Base-by-base conservation (phyloP, 306 rosid species). In the Sophora flavescens region DNA sequence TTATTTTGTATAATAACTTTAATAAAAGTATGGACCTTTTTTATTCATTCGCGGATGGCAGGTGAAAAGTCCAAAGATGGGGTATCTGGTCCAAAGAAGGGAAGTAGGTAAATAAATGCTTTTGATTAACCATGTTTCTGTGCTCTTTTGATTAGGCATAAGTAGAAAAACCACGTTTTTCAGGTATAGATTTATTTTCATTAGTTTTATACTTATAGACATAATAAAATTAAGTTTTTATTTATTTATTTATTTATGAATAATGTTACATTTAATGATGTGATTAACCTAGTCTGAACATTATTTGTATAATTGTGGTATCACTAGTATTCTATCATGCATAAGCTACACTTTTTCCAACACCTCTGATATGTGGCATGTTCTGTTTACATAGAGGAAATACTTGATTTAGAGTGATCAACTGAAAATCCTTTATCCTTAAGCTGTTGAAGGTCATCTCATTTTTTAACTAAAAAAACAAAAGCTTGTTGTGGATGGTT, bases 41-140 rank as follows among this genome's bases (percentile, higher is more conserved):
- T 93, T 91, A 96, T 96, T 89, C 97, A 86, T 93, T 96, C 93
- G 68, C 96, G 97, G 99, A 96, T 96, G 97, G 86, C 99, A 96
- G 98, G 99, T 96, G 98, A 91, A 96, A 96, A 96, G 97, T 91
- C 97, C 93, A 96, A 96, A 96, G 99, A 93, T 87, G 99, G 98
- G 96, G 96, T 96, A 78, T 96, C 99, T 92, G 97, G 89, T 96
- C 88, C 99, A 96, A 96, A 96, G 98, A 96, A 96, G 99, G 99
- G 99, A 84, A 96, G 99, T 96, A 96, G 99, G 99, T 96, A 96
- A 96, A 93, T 90, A 90, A 90, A 92, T 91, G 88, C 90, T 89
- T 91, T 91, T 92, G 97, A 86, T 93, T 91, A 88, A 88, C 91
- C 87, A 87, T 83, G 87, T 89, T 92, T 88, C 82, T 82, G 83